A percentile compares a stretch with the other conserved stretches of the same genome.
phyloP scores from a whole-genome alignment of 1,139 yeast species.

The Blastobotrys capitulatus region DNA sequence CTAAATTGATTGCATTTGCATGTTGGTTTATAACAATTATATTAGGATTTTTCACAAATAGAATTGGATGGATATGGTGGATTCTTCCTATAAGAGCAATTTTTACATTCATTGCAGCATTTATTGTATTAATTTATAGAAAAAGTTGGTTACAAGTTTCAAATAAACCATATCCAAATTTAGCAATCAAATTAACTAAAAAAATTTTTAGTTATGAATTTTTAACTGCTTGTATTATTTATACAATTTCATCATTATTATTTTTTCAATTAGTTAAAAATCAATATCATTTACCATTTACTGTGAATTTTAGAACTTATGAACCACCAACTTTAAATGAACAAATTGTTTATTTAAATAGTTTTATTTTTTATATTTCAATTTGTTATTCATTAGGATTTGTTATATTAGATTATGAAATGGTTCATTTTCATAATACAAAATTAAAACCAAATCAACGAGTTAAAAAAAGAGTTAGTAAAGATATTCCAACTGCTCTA shows the following conservation, averaged over 20 bases:
- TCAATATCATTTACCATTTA: slow-evolving; percentile 26
- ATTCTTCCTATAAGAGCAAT: slow-evolving; percentile 25
- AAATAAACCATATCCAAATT: slow-evolving; percentile 17
- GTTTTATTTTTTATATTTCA: slow-evolving; percentile 40
- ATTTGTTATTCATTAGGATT: slow-evolving; percentile 50
- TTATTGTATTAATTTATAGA: slow-evolving; percentile 27
- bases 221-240: slow-evolving; percentile 36
- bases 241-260: slow-evolving; percentile 38
- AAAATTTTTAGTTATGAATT: slow-evolving; percentile 40
- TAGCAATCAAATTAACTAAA: slow-evolving; percentile 34
- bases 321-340: slow-evolving; percentile 58
- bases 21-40: slow-evolving; percentile 19
- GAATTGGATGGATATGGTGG: slow-evolving; percentile 22
- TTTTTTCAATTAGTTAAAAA: slow-evolving; percentile 35
- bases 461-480: slow-evolving; percentile 33
- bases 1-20: slow-evolving; percentile 21
- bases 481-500: slow-evolving; percentile 37
- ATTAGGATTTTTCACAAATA: slow-evolving; percentile 16
- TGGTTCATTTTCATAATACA: slow-evolving; percentile 41
- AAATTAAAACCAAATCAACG: slow-evolving; percentile 32
- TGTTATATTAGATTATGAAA: slow-evolving; percentile 53
- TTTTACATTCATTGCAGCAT: slow-evolving; percentile 21
- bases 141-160: slow-evolving; percentile 25
- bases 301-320: slow-evolving; percentile 33
- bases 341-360: slow-evolving; percentile 51